A percentile compares a stretch with the other conserved stretches of the same genome.
Evolutionary conservation across 768 basidiomycete genomes (phyloP).

Genomic region (Pholiota conissans): DNA sequence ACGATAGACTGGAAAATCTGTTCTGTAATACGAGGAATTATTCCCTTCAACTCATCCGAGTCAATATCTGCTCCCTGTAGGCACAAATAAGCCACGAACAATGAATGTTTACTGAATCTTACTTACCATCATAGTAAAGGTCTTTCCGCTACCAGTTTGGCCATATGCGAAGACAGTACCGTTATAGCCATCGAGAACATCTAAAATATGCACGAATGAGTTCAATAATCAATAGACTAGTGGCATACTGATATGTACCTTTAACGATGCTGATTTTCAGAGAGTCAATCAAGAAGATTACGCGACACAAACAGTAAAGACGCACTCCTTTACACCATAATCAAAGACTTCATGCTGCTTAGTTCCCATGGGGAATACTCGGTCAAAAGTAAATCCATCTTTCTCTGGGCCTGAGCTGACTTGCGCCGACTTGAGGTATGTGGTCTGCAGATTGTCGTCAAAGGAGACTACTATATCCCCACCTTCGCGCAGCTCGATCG

Average conservation of each 20-base stretch:
- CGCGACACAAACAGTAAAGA: conserved; percentile 15
- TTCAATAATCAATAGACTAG: too few species aligned
- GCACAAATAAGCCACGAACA: conserved; percentile 11
- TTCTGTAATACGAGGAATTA: conserved; percentile 97
- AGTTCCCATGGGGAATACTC: conserved; percentile 92
- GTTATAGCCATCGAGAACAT: conserved; percentile 98
- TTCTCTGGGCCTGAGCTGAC: conserved; percentile 83
- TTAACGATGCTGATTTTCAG: conserved; percentile 73
- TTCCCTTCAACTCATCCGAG: conserved; percentile 87
- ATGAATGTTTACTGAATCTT: conserved; percentile 14
- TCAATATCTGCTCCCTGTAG: conserved; percentile 95
- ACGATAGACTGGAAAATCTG: conserved; percentile 99
- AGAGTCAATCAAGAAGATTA: conserved; percentile 17
- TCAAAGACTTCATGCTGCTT: conserved; percentile 95
- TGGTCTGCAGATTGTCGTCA: conserved; percentile 83
- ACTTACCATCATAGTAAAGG: conserved; percentile 97
- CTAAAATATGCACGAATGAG: conserved; percentile 36
- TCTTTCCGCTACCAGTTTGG: conserved; percentile 88
- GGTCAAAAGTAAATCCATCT: conserved; percentile 97
- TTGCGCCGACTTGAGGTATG: conserved; percentile 72
- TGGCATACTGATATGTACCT: too few species aligned
- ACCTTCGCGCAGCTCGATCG: conserved; percentile 85
- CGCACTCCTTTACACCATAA: conserved; percentile 96
- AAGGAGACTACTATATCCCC: conserved; percentile 89
- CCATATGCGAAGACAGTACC: conserved; percentile 92